These are phyloP conservation scores for Naganishia randhawae DNA, from an alignment of 768 basidiomycete species.

Conservation along the genomic window DNA sequence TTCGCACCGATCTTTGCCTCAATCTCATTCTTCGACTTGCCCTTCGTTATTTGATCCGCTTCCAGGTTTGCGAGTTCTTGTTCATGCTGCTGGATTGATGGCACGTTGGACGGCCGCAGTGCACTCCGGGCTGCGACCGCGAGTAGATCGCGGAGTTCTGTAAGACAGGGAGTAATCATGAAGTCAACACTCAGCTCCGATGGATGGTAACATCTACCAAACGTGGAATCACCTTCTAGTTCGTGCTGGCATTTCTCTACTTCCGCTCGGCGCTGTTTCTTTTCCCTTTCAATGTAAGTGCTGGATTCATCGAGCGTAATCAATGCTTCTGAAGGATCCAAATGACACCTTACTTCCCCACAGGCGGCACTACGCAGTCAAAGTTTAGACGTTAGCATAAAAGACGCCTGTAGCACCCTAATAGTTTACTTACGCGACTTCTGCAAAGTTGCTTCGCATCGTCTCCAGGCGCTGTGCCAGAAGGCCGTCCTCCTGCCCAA, in stretches of 20 bases:
- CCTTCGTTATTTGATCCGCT: conserved; percentile 16
- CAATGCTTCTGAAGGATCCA: conserved; percentile 13
- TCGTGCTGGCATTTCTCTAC: conserved; percentile 19
- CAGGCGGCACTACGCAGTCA: not conserved
- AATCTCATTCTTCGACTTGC: conserved; percentile 14
- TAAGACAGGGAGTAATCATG: too few species aligned
- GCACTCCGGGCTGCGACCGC: conserved; percentile 5
- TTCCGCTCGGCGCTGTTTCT: conserved; percentile 14
- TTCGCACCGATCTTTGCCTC: conserved; percentile 21
- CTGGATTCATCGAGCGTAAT: conserved; percentile 17
- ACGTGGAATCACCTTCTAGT: not conserved
- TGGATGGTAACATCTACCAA: too few species aligned
- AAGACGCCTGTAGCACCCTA: not conserved
- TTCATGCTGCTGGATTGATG: conserved; percentile 18
- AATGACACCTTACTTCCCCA: conserved; percentile 12
- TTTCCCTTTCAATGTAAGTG: conserved; percentile 15
- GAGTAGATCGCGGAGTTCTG: conserved; percentile 13
- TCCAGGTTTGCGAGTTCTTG: conserved; percentile 21
- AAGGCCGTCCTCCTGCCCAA: not conserved
- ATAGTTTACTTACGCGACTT: conserved; percentile 2
- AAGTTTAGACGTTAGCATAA: not conserved
- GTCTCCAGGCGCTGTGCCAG: conserved; percentile 19
- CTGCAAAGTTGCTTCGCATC: conserved; percentile 19
- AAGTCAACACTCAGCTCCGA: too few species aligned
- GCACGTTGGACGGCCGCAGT: conserved; percentile 11